Evolutionary conservation across 2,329 filamentous ascomycete species (phyloP).

Genomic region (Neofusicoccum kwambonambiense): DNA sequence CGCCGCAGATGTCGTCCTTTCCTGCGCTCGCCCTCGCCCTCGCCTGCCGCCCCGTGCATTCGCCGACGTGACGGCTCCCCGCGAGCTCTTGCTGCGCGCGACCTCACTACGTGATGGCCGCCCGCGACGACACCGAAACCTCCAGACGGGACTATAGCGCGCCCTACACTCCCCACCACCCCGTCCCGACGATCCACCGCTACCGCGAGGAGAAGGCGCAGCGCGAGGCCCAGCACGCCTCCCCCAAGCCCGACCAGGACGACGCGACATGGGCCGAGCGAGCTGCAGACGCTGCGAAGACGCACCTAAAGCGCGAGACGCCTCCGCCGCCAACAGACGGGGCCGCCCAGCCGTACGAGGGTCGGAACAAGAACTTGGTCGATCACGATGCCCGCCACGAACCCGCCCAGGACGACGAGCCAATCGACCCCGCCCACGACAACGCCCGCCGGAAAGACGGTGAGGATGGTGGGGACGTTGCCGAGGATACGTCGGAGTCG

Average conservation of each 20-base stretch:
- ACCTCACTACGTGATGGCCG: conserved; percentile 32
- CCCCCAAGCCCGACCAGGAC: conserved; percentile 25
- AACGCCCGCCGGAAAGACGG: conserved; percentile 23
- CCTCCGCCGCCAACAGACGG: conserved; percentile 20
- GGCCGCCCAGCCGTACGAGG: conserved; percentile 33
- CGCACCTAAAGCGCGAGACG: conserved; percentile 30
- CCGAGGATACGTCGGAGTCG: conserved; percentile 47
- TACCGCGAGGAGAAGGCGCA: conserved; percentile 48
- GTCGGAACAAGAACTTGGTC: conserved; percentile 37
- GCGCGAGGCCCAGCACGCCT: conserved; percentile 36
- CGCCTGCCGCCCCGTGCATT: neutral
- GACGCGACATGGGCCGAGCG: conserved; percentile 35
- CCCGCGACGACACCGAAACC: conserved; percentile 43
- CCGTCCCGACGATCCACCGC: conserved; percentile 47
- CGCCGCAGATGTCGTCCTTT: neutral
- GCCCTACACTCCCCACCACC: conserved; percentile 45
- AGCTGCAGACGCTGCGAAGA: conserved; percentile 36
- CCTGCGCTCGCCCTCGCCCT: neutral
- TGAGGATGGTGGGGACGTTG: conserved; percentile 24
- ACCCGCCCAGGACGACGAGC: conserved; percentile 32
- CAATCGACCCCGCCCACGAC: conserved; percentile 22
- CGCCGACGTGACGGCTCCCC: neutral
- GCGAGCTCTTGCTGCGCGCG: neutral
- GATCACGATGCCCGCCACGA: neutral
- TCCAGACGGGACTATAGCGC: conserved; percentile 38